Conservation (phyloP, 768 basidiomycete species). For the Leccinum disarticulatum region DNA sequence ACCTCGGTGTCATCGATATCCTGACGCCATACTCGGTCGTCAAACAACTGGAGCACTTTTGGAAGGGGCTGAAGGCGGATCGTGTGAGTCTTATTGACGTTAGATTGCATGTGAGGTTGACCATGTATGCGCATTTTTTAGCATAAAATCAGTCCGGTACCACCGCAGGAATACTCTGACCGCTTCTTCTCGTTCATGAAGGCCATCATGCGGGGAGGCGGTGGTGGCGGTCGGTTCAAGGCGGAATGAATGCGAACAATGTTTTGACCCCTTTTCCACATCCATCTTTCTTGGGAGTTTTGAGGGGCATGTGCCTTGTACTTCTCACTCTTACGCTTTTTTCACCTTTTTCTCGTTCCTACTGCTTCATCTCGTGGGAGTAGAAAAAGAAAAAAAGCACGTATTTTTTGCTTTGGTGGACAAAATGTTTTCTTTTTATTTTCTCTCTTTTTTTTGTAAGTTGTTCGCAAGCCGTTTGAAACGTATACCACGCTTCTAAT, state of each 20-base stretch:
- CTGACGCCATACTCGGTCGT: constrained; percentile 78
- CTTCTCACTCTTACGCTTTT: not conserved
- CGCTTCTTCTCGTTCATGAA: constrained; percentile 89
- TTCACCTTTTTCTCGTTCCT: not conserved
- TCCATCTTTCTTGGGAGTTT: constrained; percentile 8
- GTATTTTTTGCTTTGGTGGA: constrained; percentile 6
- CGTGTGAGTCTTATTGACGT: constrained; percentile 50
- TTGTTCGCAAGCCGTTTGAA: constrained; percentile 11
- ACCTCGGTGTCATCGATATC: constrained; percentile 96
- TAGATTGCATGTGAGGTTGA: constrained; percentile 2
- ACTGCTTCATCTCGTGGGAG: constrained; percentile 15
- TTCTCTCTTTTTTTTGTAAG: constrained; percentile 2
- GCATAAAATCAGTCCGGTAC: constrained; percentile 95
- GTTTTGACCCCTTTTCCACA: not conserved
- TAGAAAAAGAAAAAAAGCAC: not conserved
- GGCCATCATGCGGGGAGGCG: constrained; percentile 82
- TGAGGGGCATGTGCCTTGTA: constrained; percentile 9
- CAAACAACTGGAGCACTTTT: constrained; percentile 87
- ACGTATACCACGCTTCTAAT: constrained; percentile 21
- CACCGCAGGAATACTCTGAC: constrained; percentile 81
- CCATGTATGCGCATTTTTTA: constrained; percentile 30
- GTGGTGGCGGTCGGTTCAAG: constrained; percentile 55
- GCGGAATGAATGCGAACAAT: constrained; percentile 32
- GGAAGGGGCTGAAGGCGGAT: constrained; percentile 89
- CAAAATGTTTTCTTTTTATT: not conserved